Evolutionary conservation across 345 rosid species (phyloP).

Genomic region (Mangifera indica): DNA sequence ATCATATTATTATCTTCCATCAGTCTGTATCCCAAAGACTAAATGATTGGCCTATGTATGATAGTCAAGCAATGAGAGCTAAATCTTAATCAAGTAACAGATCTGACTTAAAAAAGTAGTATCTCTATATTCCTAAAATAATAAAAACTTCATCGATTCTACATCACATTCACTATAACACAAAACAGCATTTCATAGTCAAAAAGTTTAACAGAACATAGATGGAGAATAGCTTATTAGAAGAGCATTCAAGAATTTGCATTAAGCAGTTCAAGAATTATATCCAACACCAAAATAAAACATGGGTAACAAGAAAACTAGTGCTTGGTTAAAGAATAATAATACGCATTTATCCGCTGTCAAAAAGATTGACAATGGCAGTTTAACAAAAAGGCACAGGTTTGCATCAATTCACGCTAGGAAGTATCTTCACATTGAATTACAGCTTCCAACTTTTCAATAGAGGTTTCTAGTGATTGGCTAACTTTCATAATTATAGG

Average conservation of each 20-base stretch:
- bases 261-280: not conserved
- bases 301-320: not conserved
- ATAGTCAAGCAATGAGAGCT: too few relatives aligned
- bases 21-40: too few relatives aligned
- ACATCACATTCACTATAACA: constrained; percentile 7
- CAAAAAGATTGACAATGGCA: not conserved
- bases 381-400: not conserved
- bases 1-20: too few relatives aligned
- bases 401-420: not conserved
- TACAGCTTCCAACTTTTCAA: not conserved
- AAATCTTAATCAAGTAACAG: too few relatives aligned
- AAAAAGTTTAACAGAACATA: not conserved
- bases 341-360: too few relatives aligned
- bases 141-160: too few relatives aligned
- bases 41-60: too few relatives aligned
- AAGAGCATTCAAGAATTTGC: not conserved
- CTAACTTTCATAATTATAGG: not conserved
- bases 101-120: too few relatives aligned
- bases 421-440: not conserved
- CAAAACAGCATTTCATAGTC: not conserved
- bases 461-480: not conserved
- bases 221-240: not conserved
- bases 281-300: not conserved
- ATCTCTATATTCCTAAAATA: too few relatives aligned
- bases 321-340: not conserved